A percentile compares a stretch with the other conserved stretches of the same genome.
phyloP scores from a whole-genome alignment of 352 stramenopile genomes.

The Phytophthora pinifolia region DNA sequence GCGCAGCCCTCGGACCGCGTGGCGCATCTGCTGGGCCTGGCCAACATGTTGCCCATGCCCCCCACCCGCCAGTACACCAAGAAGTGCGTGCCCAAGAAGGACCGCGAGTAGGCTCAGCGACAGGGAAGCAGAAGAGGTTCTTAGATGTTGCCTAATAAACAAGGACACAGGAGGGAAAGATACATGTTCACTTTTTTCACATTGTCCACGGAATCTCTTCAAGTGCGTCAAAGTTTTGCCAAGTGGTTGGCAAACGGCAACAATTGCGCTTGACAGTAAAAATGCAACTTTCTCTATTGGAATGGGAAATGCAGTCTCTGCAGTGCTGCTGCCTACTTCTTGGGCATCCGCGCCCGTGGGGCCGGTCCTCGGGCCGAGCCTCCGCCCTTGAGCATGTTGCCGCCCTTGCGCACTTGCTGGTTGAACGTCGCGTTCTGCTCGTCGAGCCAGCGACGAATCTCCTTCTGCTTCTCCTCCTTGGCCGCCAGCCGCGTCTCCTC shows the following conservation, averaged over 20 bases:
- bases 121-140: not conserved
- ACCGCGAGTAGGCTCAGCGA: conserved; percentile 40
- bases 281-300: conserved; percentile 26
- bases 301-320: conserved; percentile 17
- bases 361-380: conserved; percentile 62
- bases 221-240: not conserved
- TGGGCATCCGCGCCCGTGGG: conserved; percentile 55
- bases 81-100: conserved; percentile 85
- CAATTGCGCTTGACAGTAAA: conserved; percentile 7
- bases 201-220: not conserved
- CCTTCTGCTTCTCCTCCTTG: conserved; percentile 92
- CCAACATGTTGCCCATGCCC: conserved; percentile 85
- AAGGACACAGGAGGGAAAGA: conserved; percentile 5
- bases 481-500: conserved; percentile 65
- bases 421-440: conserved; percentile 97
- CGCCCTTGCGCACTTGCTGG: conserved; percentile 95
- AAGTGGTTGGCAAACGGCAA: no score
- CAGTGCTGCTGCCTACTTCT: conserved; percentile 36
- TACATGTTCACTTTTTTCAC: conserved; percentile 12
- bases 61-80: conserved; percentile 84
- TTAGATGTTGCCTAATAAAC: not conserved
- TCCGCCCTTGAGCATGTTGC: conserved; percentile 94
- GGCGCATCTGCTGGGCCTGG: conserved; percentile 71
- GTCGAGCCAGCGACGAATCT: conserved; percentile 96
- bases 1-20: conserved; percentile 87